Evolutionary conservation across 2,329 filamentous ascomycete species (phyloP), one percentile per base, ranked within the genome.

Genomic region (Zalaria obscura): DNA sequence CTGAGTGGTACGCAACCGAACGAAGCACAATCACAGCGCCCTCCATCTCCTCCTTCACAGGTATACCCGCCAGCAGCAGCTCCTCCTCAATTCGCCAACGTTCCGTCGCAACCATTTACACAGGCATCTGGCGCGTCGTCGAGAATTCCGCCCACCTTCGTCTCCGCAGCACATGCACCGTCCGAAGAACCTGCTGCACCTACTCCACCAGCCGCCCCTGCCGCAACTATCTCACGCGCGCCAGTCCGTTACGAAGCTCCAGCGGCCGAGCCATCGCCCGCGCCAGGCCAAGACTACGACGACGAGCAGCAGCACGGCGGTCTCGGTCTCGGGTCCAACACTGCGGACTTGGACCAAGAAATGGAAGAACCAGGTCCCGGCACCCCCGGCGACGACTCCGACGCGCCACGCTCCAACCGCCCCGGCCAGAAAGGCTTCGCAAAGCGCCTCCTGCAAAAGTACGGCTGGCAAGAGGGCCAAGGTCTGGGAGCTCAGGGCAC

Each of bases 391-490:
- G 38, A 43, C 18, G 50, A 54, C 29, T 61, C 62, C 45, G 59
- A 62, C 33, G 53, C 60, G 18, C 61, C 68, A 28, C 74, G 75
- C 32, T 80, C 79, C 35, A 75, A 67, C 43, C 76, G 79, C 3
- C 86, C 87, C 0, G 85, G 86, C 10, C 83, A 93, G 59, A 75
- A 78, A 48, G 83, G 80, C 40, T 94, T 94, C 59, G 91, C 86
- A 0, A 76, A 87, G 50, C 81, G 87, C 29, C 74, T 96, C 42
- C 86, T 98, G 77, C 75, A 77, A 46, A 96, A 95, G 58, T 91
- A 94, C 63, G 91, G 91, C 42, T 96, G 88, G 84, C 80, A 78
- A 31, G 81, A 88, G 54, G 91, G 91, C 25, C 74, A 80, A 47
- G 91, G 91, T 18, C 75, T 98, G 3, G 91, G 91, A 50, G 87